Evolutionary conservation across 352 stramenopile genomes (phyloP).

Genomic region (Pythium scleroteichum): DNA sequence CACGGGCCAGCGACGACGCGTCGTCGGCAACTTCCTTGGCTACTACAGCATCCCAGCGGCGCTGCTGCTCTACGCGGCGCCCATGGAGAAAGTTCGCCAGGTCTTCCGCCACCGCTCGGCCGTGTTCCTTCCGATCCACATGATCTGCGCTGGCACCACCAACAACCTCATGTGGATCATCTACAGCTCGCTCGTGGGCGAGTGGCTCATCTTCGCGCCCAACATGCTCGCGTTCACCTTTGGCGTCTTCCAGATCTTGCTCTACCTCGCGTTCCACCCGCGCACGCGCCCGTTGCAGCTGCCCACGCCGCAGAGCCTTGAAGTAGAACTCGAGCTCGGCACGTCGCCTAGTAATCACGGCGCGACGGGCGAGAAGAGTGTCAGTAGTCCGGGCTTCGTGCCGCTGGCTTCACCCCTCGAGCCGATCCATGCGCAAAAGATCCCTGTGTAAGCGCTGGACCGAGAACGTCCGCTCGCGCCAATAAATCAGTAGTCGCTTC

Average conservation of each 20-base stretch:
- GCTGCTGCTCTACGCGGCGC: slow-evolving; percentile 49
- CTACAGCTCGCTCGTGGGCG: slow-evolving; percentile 38
- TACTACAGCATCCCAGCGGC: slow-evolving; percentile 42
- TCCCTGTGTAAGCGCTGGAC: background rate
- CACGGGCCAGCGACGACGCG: slow-evolving; percentile 30
- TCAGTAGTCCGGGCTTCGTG: background rate
- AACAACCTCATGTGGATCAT: slow-evolving; percentile 57
- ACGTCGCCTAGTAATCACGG: background rate
- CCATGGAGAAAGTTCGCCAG: slow-evolving; percentile 47
- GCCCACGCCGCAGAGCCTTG: slow-evolving; percentile 9
- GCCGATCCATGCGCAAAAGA: background rate
- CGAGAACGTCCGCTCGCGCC: background rate
- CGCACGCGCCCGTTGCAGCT: slow-evolving; percentile 38
- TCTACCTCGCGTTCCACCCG: slow-evolving; percentile 37
- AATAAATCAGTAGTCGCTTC: background rate
- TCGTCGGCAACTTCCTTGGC: slow-evolving; percentile 32
- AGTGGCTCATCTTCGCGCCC: slow-evolving; percentile 54
- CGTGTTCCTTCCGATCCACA: slow-evolving; percentile 50
- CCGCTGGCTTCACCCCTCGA: slow-evolving; percentile 6
- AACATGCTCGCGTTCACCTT: slow-evolving; percentile 40
- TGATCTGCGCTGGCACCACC: slow-evolving; percentile 46
- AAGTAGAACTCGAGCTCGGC: background rate
- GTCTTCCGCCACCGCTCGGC: slow-evolving; percentile 47
- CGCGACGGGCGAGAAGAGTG: background rate
- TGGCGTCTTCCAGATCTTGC: slow-evolving; percentile 34